Base-by-base conservation (phyloP, 2,329 filamentous ascomycete species). In the Aspergillus fijiensis region DNA sequence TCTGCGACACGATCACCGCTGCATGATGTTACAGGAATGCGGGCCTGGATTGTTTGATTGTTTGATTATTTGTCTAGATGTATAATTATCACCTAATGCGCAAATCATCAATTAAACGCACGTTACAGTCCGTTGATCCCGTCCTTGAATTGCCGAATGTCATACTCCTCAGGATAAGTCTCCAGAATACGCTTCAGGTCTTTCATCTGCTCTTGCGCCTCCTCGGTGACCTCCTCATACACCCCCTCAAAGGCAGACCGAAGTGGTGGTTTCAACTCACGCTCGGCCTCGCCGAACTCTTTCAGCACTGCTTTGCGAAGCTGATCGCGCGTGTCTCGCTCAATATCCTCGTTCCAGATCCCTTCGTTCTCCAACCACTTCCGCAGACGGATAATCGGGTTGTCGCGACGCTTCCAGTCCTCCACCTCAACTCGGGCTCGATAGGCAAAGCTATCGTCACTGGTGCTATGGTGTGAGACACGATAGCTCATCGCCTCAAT, bases 401-500 rank as follows among this genome's bases (percentile, higher is more conserved):
- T 96, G 72, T 96, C 93, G 12, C 92, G 82, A 0, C 92, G 76
- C 76, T 96, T 96, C 92, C 92, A 96, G 73, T 96, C 91, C 73
- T 96, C 90, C 7, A 99, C 95, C 72, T 99, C 95, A 0, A 97
- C 88, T 27, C 89, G 87, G 1, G 93, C 92, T 9, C 95, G 89
- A 79, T 99, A 99, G 0, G 95, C 95, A 71, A 97, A 99, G 27
- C 90, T 95, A 77, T 99, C 95, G 72, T 99, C 95, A 0, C 90
- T 95, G 0, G 95, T 99, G 76, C 92, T 96, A 79, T 99, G 95
- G 74, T 99, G 92, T 6, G 91, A 94, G 49, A 98, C 93, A n/a
- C 95, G 92, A 78, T 99, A 99, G 25, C 91, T 94, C 91, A 99
- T 96, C 58, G 92, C 92, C 78, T 99, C 95, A 47, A 99, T 89